Conservation (phyloP, 805 yeast genomes). For the Saturnispora saitoi region DNA sequence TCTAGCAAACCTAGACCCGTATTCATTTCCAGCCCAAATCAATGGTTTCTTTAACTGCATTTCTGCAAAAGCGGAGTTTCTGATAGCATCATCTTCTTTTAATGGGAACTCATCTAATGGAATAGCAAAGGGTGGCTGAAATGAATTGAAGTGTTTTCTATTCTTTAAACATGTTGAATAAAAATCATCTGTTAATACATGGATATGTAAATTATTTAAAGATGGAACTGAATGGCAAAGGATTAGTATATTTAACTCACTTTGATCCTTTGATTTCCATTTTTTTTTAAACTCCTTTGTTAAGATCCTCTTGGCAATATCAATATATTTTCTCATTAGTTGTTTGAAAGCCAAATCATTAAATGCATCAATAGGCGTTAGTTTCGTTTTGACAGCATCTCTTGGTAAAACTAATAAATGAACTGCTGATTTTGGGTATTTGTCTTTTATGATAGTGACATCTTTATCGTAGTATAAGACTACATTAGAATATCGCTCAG, state of each 20-base stretch:
- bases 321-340: constrained; percentile 28
- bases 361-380: constrained; percentile 48
- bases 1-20: background rate
- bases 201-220: constrained; percentile 60
- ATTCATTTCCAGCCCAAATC: constrained; percentile 28
- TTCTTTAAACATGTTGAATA: constrained; percentile 46
- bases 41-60: constrained; percentile 26
- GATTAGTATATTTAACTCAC: constrained; percentile 32
- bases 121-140: constrained; percentile 58
- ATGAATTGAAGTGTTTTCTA: constrained; percentile 62
- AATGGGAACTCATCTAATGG: constrained; percentile 42
- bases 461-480: constrained; percentile 43
- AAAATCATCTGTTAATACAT: constrained; percentile 61
- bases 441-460: constrained; percentile 50
- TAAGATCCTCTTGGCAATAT: constrained; percentile 26
- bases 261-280: constrained; percentile 9
- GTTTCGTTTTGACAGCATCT: constrained; percentile 30
- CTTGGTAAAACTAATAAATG: constrained; percentile 61
- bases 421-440: constrained; percentile 51
- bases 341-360: constrained; percentile 26
- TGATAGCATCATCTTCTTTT: constrained; percentile 31
- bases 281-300: constrained; percentile 12
- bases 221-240: constrained; percentile 73
- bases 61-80: constrained; percentile 29
- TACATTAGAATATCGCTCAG: constrained; percentile 30